These are phyloP conservation scores for Pugionium dolabratum DNA, from an alignment of 345 rosid genomes.

Conservation along the genomic window DNA sequence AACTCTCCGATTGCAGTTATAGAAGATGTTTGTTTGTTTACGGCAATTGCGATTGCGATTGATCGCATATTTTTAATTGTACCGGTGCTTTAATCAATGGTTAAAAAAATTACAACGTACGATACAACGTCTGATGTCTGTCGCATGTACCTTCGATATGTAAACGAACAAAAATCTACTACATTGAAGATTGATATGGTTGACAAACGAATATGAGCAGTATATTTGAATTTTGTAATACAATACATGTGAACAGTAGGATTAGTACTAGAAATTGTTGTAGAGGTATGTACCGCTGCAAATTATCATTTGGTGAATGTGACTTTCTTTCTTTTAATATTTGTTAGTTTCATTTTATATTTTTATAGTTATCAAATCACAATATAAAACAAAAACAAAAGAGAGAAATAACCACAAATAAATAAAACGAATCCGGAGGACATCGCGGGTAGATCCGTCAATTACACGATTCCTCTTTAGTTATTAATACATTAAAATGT, in stretches of 20 bases:
- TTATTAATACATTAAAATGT: not conserved
- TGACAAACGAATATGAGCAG: too few relatives aligned
- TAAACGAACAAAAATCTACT: too few relatives aligned
- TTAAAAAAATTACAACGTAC: too few relatives aligned
- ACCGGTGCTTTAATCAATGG: too few relatives aligned
- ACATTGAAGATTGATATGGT: too few relatives aligned
- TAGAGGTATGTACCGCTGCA: slow-evolving; percentile 3
- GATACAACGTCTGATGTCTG: too few relatives aligned
- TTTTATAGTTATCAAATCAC: slow-evolving; percentile 22
- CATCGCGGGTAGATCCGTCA: slow-evolving; percentile 48
- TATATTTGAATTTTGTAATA: too few relatives aligned
- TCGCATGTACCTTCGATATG: too few relatives aligned
- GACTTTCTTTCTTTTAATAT: not conserved
- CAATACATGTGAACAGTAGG: not conserved
- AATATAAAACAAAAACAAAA: not conserved
- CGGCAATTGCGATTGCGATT: too few relatives aligned
- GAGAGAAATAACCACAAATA: not conserved
- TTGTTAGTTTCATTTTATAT: not conserved
- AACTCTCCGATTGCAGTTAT: too few relatives aligned
- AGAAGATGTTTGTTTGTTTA: too few relatives aligned
- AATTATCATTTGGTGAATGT: slow-evolving; percentile 10
- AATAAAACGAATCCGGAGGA: slow-evolving; percentile 14
- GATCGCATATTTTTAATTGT: too few relatives aligned
- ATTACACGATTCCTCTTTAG: slow-evolving; percentile 52
- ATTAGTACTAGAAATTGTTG: slow-evolving; percentile 3